Base-by-base conservation (phyloP, 2,329 filamentous ascomycete genomes). In the Niveomyces coronatus region DNA sequence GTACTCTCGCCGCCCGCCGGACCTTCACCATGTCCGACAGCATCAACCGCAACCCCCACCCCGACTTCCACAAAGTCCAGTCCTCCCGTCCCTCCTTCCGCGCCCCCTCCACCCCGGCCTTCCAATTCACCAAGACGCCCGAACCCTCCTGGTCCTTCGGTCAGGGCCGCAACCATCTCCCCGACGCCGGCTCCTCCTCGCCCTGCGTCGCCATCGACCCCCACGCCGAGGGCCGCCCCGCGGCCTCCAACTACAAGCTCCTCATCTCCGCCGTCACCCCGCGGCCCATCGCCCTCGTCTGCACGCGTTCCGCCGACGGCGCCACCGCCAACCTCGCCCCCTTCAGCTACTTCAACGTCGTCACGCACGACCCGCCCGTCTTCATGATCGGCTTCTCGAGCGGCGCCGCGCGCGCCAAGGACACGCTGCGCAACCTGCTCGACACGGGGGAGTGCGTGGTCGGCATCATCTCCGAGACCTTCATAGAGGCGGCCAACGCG, bases 391-490 rank as follows among this genome's bases (percentile, higher is more conserved):
- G 74, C 30, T 66, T 75, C 53, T 50, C 66, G 5, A 55, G 59
- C 13, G 44, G 60, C 4, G 47, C 68, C 6, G 58, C 56, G 5
- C 59, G 64, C 4, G 76, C 81, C 15, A 95, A 94, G 60, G 88
- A 95, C 58, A 79, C 82, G 26, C 64, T 94, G 38, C 69, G 67
- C 49, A 93, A 94, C 55, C 63, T 95, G 40, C 52, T 71, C 8
- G 82, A 82, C 26, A 78, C 72, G 0, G 64, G 70, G 31, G 85
- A 94, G 63, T 89, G 84, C 60, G 76, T 79, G 41, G 79, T 95
- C 63, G 94, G 91, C 63, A 84, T 94, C 53, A 84, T 95, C 53
- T 78, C 74, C 8, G 87, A 94, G 63, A 74, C 79, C 54, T 94
- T 80, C 54, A 53, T 91, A 52, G 88, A 95, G 65, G 88, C 88